Base-by-base conservation (phyloP, 306 rosid species). In the Rosa chinensis region DNA sequence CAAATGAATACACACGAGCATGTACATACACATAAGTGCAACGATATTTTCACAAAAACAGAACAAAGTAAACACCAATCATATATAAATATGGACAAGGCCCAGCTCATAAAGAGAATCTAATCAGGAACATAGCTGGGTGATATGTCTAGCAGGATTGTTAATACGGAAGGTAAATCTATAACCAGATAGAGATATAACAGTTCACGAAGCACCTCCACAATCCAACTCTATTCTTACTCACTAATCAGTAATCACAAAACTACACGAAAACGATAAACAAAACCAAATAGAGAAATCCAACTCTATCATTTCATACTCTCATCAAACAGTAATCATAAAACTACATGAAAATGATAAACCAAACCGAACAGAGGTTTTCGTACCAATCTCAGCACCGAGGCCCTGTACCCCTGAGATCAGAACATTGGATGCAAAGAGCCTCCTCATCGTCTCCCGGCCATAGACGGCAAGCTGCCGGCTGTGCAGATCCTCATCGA, bases 401-500 rank as follows among this genome's bases (percentile, higher is more conserved):
- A 94, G 94, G 53, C 98, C 98, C 86, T 89, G 97, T 87, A 94
- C 72, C 85, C 98, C 98, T 2, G 97, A 92, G 69, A 94, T 80
- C 10, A 94, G 97, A 4, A 91, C 90, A 58, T 73, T 94, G 10
- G 98, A 91, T 0, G 89, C 98, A 43, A 91, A 94, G 48, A 94
- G 94, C 85, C 88, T 83, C 77, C 97, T 78, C 98, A 94, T 94
- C 5, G 98, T 89, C 86, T 94, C 98, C 28, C 98, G 91, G 77
- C 98, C 98, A 79, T 94, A 94, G 68, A 94, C 97, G 0, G 98
- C 98, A 6, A 94, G 90, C 87, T 94, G 98, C 50, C 98, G 90
- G 87, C 98, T 94, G 84, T 94, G 98, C 47, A 94, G 91, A 87
- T 94, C 97, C 89, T 94, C 98, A 80, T 94, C 98, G 42, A 94